Evolutionary conservation across 1,284 basidiomycete genomes (phyloP).

Genomic region (Tylopilus sp.): DNA sequence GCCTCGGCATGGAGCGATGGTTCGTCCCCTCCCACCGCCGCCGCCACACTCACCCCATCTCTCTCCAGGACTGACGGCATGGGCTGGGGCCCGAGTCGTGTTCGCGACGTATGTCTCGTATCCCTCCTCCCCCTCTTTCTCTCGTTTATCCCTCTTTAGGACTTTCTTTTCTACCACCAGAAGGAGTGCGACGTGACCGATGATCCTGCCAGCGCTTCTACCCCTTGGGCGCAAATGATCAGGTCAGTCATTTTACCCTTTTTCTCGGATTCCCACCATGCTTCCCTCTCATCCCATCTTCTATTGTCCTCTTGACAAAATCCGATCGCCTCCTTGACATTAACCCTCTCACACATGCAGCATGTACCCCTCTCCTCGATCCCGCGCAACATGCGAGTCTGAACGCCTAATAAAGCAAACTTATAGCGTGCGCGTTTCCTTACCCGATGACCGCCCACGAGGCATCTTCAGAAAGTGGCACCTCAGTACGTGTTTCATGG

Average conservation of each 20-base stretch:
- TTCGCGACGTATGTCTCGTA: conserved; percentile 58
- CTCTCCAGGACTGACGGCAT: conserved; percentile 71
- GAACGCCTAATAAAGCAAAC: conserved; percentile 76
- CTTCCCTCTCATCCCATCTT: conserved; percentile 8
- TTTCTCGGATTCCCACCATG: conserved; percentile 4
- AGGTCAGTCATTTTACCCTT: conserved; percentile 40
- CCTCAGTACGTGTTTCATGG: conserved; percentile 54
- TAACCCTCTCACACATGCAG: conserved; percentile 22
- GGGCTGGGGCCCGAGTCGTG: conserved; percentile 77
- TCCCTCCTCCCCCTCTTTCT: not conserved
- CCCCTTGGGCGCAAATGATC: conserved; percentile 73
- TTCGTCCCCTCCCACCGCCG: conserved; percentile 32
- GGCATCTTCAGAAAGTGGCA: conserved; percentile 75
- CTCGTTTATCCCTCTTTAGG: conserved; percentile 39
- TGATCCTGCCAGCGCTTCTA: conserved; percentile 58
- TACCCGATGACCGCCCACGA: conserved; percentile 61
- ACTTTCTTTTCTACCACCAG: conserved; percentile 80
- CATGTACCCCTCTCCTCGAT: conserved; percentile 38
- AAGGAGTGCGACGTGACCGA: conserved; percentile 67
- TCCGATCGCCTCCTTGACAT: conserved; percentile 20
- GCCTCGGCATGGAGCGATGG: conserved; percentile 80
- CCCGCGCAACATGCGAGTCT: conserved; percentile 42
- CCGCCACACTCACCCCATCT: not conserved
- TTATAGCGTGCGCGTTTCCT: conserved; percentile 73
- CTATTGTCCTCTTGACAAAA: conserved; percentile 13